phyloP scores from a whole-genome alignment of 2,329 filamentous ascomycete genomes.

The Xylariaceae sp. region DNA sequence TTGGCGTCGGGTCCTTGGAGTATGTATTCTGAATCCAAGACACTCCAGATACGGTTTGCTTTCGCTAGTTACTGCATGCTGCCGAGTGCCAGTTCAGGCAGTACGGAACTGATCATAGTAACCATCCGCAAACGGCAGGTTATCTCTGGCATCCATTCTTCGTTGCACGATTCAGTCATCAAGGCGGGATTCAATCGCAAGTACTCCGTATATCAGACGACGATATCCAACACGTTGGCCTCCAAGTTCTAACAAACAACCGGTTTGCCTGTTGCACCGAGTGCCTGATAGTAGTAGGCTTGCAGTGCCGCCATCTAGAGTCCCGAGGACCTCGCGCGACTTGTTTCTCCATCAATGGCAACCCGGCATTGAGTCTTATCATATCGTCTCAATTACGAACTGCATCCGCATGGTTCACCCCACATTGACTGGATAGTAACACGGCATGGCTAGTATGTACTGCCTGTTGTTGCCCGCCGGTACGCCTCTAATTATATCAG shows the following conservation, averaged over 20 bases:
- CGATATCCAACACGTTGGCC: constrained; percentile 5
- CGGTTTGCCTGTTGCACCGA: constrained; percentile 18
- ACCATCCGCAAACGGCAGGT: constrained; percentile 10
- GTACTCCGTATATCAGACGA: not conserved
- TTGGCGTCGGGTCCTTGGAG: constrained; percentile 22
- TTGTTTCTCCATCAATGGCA: constrained; percentile 30
- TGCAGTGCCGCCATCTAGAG: constrained; percentile 12
- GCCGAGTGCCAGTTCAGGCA: constrained; percentile 5
- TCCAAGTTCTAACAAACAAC: constrained; percentile 15
- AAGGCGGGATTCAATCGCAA: constrained; percentile 5
- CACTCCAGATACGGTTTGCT: constrained; percentile 13
- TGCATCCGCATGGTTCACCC: constrained; percentile 14
- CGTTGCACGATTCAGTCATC: constrained; percentile 13
- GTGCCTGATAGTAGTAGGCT: constrained; percentile 5
- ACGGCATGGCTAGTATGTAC: constrained; percentile 10
- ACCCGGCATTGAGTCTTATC: constrained; percentile 24
- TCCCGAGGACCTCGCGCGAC: constrained; percentile 8
- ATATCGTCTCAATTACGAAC: constrained; percentile 19
- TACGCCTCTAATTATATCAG: constrained; percentile 9
- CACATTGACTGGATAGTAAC: constrained; percentile 9
- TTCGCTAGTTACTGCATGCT: constrained; percentile 18
- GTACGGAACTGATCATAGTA: constrained; percentile 3
- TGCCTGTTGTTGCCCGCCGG: constrained; percentile 14
- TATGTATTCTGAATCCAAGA: constrained; percentile 13
- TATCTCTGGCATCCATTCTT: constrained; percentile 10